phyloP scores from a whole-genome alignment of 768 basidiomycete genomes.

The Tulasnella sp. region DNA sequence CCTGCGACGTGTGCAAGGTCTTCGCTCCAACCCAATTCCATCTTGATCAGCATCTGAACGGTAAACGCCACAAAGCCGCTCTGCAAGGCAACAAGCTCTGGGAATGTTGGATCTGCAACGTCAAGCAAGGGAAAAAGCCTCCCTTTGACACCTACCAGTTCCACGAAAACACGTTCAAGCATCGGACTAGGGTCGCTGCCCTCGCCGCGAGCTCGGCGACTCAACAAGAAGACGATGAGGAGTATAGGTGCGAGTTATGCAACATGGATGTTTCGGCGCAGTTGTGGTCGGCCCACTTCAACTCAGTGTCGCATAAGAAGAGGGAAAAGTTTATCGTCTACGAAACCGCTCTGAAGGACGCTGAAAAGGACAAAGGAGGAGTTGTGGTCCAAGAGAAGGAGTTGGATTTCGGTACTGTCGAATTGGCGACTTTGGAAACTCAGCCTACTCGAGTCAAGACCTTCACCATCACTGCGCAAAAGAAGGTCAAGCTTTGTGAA shows the following conservation, averaged over 20 bases:
- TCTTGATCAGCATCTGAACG: constrained; percentile 21
- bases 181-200: neutral
- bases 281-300: neutral
- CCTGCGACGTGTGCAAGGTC: constrained; percentile 24
- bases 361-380: constrained; percentile 21
- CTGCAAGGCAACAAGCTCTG: neutral
- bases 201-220: constrained; percentile 1
- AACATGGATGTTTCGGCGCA: neutral
- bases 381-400: neutral
- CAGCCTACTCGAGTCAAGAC: neutral
- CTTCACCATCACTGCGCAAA: neutral
- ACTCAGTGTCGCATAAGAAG: neutral
- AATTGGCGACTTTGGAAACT: neutral
- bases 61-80: constrained; percentile 16
- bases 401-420: constrained; percentile 23
- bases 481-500: constrained; percentile 13
- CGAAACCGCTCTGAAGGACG: neutral
- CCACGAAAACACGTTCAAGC: neutral
- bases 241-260: constrained; percentile 1
- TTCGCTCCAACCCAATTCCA: neutral
- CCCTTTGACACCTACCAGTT: neutral
- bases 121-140: neutral
- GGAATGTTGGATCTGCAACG: constrained; percentile 25
- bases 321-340: constrained; percentile 5
- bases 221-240: neutral